Base-by-base conservation (phyloP, 306 rosid genomes). In the Acacia crassicarpa region DNA sequence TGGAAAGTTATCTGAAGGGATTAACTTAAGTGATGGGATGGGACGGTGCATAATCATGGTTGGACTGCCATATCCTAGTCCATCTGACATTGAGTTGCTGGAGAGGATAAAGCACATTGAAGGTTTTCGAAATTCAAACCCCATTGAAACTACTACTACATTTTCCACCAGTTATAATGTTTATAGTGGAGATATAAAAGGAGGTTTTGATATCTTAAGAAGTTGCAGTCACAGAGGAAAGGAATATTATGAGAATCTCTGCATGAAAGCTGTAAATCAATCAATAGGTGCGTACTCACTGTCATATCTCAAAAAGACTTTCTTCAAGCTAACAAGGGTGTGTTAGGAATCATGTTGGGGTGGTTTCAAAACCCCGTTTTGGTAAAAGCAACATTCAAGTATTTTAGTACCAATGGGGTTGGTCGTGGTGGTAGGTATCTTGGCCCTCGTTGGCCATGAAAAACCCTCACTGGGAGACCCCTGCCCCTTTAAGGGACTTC, bases 251-350 rank as follows among this genome's bases (percentile, higher is more conserved):
- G 97, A 95, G 83, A 95, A 95, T 86, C 95, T 95, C 75, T 95
- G 99, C 97, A 93, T 95, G 98, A 95, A 95, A 82, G 97, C 99
- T 54, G 97, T 95, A 70, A 95, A 95, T 90, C 98, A 95, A 87
- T 93, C 99, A 79, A 95, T 95, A 61, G 98, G 98, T 95, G 67
- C 46, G 92, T 85, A 74, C 80, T 77, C 71, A 62, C 75, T 27
- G 27, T 51, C 19, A 16, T 67, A 7, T 53, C 62, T 35, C 25
- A 22, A n/a, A 74, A 68, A 33, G 14, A 2, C 61, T 49, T 11
- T 67, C 32, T 75, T 14, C 51, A 19, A 27, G 76, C 76, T 23
- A 20, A 16, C 15, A 15, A 48, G 19, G 53, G 19, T 48, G 19
- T 15, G 0, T 1, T 48, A 48, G 53, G 53, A 48, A 15, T 48